phyloP scores from a whole-genome alignment of 768 basidiomycete genomes.

The Termitomyces sp. region DNA sequence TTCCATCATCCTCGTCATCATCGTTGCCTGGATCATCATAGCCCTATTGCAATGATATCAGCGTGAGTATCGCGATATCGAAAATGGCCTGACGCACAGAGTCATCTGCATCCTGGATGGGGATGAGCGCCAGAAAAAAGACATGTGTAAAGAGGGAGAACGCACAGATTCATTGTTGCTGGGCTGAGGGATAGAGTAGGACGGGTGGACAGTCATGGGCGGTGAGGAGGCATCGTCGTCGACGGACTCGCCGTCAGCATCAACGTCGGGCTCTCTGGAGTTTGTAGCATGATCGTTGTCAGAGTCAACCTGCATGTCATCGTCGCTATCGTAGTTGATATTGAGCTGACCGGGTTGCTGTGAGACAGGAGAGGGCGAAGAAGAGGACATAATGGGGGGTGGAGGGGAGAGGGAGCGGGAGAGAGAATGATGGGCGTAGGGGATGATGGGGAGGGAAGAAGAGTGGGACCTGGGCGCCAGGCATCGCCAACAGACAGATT shows the following conservation, averaged over 20 bases:
- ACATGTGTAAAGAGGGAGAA: conserved; percentile 10
- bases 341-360: conserved; percentile 40
- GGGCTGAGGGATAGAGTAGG: conserved; percentile 32
- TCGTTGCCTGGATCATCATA: conserved; percentile 59
- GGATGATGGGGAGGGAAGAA: conserved; percentile 34
- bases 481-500: conserved; percentile 53
- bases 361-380: conserved; percentile 21
- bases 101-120: conserved; percentile 46
- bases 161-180: conserved; percentile 37
- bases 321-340: conserved; percentile 57
- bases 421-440: conserved; percentile 23
- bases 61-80: conserved; percentile 3
- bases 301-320: conserved; percentile 74
- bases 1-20: conserved; percentile 69
- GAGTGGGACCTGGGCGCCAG: conserved; percentile 45
- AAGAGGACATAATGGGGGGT: conserved; percentile 18
- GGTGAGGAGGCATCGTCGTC: conserved; percentile 46
- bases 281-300: conserved; percentile 43
- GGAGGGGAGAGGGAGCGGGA: conserved; percentile 9
- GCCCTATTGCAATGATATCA: conserved; percentile 30
- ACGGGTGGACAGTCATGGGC: conserved; percentile 28
- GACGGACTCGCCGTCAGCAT: conserved; percentile 61
- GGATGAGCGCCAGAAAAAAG: conserved; percentile 12
- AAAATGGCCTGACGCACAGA: conserved; percentile 45
- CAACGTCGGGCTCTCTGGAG: conserved; percentile 49